Conservation (phyloP, 768 basidiomycete genomes). For the Suillus bovinus region DNA sequence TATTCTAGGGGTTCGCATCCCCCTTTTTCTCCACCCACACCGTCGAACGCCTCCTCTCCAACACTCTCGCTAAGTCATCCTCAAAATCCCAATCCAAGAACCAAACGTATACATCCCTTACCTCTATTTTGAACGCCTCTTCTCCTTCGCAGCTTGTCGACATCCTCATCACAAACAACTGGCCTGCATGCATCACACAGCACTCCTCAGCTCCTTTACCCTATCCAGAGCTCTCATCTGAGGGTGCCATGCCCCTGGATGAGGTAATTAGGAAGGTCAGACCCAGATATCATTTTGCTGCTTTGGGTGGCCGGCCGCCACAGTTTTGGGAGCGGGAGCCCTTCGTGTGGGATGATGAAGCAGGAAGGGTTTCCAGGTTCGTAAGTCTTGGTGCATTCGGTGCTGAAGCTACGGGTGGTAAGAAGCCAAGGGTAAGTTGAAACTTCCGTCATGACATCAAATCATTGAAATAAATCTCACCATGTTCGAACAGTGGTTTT, state of each 20-base stretch:
- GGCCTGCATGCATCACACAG: constrained; percentile 66
- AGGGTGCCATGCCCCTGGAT: constrained; percentile 59
- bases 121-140: constrained; percentile 63
- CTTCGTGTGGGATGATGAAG: constrained; percentile 78
- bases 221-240: constrained; percentile 39
- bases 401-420: constrained; percentile 52
- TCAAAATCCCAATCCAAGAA: constrained; percentile 41
- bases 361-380: constrained; percentile 66
- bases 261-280: constrained; percentile 64
- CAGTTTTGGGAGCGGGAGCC: constrained; percentile 97
- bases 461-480: not conserved
- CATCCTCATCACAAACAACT: constrained; percentile 78
- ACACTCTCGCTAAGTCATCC: constrained; percentile 55
- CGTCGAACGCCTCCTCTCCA: constrained; percentile 69
- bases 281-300: constrained; percentile 88
- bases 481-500: constrained; percentile 76
- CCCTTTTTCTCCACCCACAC: constrained; percentile 74
- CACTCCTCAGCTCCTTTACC: constrained; percentile 58
- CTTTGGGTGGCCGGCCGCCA: constrained; percentile 59
- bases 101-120: constrained; percentile 61
- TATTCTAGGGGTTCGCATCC: constrained; percentile 66
- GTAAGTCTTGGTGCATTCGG: constrained; percentile 90
- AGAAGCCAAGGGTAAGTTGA: constrained; percentile 80
- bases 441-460: not conserved
- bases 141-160: constrained; percentile 69